A percentile compares a stretch with the other conserved stretches of the same genome.
phyloP scores from a whole-genome alignment of 441 rosid species.

The Gossypium trilobum region DNA sequence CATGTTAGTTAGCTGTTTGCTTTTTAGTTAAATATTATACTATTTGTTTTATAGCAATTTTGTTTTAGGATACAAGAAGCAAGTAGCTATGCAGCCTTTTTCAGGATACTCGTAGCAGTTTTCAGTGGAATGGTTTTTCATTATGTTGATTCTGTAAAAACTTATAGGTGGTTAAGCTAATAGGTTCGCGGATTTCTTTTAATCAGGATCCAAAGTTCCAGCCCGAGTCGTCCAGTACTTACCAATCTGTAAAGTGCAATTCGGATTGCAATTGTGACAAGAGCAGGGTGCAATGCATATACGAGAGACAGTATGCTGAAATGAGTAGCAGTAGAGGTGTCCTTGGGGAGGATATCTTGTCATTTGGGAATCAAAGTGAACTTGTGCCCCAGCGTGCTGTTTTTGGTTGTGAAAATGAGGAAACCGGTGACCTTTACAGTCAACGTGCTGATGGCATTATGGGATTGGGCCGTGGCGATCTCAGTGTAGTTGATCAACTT shows the following conservation, averaged over 20 bases:
- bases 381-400: constrained; percentile 66
- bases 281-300: constrained; percentile 49
- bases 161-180: neutral
- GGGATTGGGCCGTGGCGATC: constrained; percentile 84
- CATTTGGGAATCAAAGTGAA: constrained; percentile 71
- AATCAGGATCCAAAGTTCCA: constrained; percentile 71
- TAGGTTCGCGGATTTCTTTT: constrained; percentile 3
- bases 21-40: neutral
- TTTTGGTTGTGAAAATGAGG: constrained; percentile 80
- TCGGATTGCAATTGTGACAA: constrained; percentile 62
- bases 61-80: no score
- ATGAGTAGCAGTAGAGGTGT: constrained; percentile 85
- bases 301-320: constrained; percentile 88
- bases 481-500: constrained; percentile 79
- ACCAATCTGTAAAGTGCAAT: constrained; percentile 65
- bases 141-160: neutral
- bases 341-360: constrained; percentile 66
- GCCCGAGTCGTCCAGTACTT: constrained; percentile 70
- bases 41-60: no score
- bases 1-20: neutral
- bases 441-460: constrained; percentile 93
- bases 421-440: constrained; percentile 83
- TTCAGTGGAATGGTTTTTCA: neutral
- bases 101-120: neutral
- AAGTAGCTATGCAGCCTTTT: neutral